phyloP scores from a whole-genome alignment of 129 eudicot species.

The Centella asiatica region DNA sequence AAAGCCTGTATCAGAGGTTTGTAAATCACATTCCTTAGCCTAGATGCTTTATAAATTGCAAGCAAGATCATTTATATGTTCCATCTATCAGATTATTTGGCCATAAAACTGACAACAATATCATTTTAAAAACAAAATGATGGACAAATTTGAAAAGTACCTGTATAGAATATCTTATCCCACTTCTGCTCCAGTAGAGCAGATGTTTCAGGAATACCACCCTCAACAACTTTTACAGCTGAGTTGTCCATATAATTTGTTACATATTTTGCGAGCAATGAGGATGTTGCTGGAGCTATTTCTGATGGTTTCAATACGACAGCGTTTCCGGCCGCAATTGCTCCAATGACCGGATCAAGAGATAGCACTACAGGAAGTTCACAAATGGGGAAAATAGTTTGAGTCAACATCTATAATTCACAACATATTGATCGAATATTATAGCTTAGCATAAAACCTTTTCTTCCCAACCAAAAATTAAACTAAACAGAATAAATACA shows the following conservation, averaged over 20 bases:
- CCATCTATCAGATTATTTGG: background rate
- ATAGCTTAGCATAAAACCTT: no score
- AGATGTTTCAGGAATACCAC: constrained; percentile 71
- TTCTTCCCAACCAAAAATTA: no score
- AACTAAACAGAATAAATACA: no score
- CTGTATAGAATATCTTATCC: constrained; percentile 96
- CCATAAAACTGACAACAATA: no score
- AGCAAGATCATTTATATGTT: background rate
- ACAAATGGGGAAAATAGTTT: background rate
- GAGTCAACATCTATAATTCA: background rate
- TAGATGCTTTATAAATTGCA: background rate
- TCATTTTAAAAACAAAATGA: background rate
- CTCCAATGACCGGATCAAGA: constrained; percentile 88
- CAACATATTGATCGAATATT: no score
- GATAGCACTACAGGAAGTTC: constrained; percentile 45
- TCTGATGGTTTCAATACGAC: constrained; percentile 89
- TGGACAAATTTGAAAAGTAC: constrained; percentile 18
- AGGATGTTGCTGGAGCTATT: constrained; percentile 69
- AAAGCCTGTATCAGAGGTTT: background rate
- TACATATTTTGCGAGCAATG: constrained; percentile 53
- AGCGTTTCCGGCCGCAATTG: constrained; percentile 94
- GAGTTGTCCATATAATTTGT: constrained; percentile 67
- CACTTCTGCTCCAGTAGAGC: constrained; percentile 80
- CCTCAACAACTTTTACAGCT: constrained; percentile 79
- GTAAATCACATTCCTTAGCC: background rate